Conservation (phyloP, 768 basidiomycete species). For the Gloeophyllum trabeum region DNA sequence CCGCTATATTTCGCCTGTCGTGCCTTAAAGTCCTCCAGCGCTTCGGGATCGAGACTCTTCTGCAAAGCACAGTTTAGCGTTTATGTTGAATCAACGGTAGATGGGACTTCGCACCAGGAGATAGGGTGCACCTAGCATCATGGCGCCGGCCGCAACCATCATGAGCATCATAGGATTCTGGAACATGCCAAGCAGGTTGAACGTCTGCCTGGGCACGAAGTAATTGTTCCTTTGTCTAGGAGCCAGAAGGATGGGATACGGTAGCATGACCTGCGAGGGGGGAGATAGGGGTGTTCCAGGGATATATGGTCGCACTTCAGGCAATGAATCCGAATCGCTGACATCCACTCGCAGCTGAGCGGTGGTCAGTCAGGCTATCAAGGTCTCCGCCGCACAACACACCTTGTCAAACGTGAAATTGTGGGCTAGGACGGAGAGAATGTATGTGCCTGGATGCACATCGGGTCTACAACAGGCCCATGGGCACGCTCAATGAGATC, state of each 20-base stretch:
- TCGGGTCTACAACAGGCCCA: slow-evolving; percentile 34
- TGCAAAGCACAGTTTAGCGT: slow-evolving; percentile 20
- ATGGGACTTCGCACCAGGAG: slow-evolving; percentile 38
- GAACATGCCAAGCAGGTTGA: slow-evolving; percentile 67
- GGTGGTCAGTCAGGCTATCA: slow-evolving; percentile 1
- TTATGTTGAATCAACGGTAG: neutral
- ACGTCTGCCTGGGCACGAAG: slow-evolving; percentile 60
- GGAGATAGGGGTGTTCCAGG: slow-evolving; percentile 61
- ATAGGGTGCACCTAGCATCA: slow-evolving; percentile 69
- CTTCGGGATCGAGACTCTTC: slow-evolving; percentile 71
- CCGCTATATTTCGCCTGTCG: slow-evolving; percentile 46
- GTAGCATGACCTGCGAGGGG: slow-evolving; percentile 37
- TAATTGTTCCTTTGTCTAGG: slow-evolving; percentile 49
- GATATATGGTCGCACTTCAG: slow-evolving; percentile 52
- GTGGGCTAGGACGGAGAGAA: slow-evolving; percentile 57
- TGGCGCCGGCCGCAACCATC: slow-evolving; percentile 52
- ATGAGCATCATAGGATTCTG: slow-evolving; percentile 80
- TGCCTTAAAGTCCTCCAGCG: slow-evolving; percentile 50
- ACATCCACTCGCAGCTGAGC: slow-evolving; percentile 62
- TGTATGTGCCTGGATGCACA: slow-evolving; percentile 57
- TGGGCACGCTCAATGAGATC: neutral
- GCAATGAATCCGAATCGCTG: slow-evolving; percentile 24
- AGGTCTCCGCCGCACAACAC: neutral
- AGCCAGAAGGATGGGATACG: slow-evolving; percentile 48
- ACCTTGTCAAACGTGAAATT: slow-evolving; percentile 68